Evolutionary conservation across 495 filamentous ascomycete genomes (phyloP).

Genomic region (Mytilinidion resinicola): DNA sequence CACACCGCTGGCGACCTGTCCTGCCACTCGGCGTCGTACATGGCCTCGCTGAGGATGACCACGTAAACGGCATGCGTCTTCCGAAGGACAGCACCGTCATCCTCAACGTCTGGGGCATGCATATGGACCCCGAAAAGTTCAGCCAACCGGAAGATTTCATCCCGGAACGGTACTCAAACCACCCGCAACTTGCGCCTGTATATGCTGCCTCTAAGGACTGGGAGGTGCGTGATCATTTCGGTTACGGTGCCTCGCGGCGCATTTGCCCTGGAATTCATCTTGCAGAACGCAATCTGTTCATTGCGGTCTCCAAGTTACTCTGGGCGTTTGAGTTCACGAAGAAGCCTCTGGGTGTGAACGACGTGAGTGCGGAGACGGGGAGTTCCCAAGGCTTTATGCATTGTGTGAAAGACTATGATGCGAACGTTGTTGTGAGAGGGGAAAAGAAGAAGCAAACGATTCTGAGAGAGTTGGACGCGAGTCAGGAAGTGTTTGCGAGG

Average conservation of each 20-base stretch:
- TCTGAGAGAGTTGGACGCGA: not conserved
- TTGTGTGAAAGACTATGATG: not conserved
- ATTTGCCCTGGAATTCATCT: not conserved
- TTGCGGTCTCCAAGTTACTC: not conserved
- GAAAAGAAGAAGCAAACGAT: not conserved
- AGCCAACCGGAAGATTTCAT: not conserved
- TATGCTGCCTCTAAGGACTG: not conserved
- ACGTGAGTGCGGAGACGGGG: not conserved
- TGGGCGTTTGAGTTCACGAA: not conserved
- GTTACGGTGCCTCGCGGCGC: not conserved
- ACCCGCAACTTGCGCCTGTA: not conserved
- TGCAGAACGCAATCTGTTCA: not conserved
- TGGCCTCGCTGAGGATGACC: conserved; percentile 28
- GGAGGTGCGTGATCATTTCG: not conserved
- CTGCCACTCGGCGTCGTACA: conserved; percentile 34
- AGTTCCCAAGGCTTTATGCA: not conserved
- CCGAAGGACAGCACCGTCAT: conserved; percentile 34
- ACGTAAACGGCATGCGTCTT: conserved; percentile 31
- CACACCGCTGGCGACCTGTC: conserved; percentile 37
- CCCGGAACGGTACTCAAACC: not conserved
- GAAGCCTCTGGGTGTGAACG: not conserved
- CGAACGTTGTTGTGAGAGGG: not conserved
- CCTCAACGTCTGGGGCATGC: conserved; percentile 36
- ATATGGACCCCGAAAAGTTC: conserved; percentile 9
- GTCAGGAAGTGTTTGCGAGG: not conserved